These are phyloP conservation scores for Cryoendolithus antarcticus DNA, from an alignment of 2,329 filamentous ascomycete species.

Conservation along the genomic window DNA sequence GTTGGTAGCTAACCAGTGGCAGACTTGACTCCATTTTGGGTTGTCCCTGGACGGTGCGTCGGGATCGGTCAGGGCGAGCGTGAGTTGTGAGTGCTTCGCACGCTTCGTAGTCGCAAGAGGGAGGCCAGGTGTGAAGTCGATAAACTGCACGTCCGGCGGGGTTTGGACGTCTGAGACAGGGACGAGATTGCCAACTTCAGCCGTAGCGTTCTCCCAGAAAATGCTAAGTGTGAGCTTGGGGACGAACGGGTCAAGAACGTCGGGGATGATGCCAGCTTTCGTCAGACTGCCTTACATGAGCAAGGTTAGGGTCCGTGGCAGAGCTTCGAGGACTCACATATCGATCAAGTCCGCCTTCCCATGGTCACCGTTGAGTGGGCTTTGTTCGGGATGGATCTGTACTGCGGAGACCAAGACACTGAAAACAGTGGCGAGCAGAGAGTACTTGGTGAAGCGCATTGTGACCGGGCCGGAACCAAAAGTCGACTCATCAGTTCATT, in stretches of 20 bases:
- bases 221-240: constrained; percentile 41
- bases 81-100: constrained; percentile 24
- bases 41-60: constrained; percentile 43
- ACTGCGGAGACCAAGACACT: too few relatives aligned
- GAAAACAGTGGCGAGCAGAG: too few relatives aligned
- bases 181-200: constrained; percentile 44
- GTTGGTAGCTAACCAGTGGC: constrained; percentile 40
- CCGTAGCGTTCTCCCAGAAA: constrained; percentile 31
- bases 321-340: too few relatives aligned
- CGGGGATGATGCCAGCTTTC: constrained; percentile 22
- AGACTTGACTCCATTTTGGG: constrained; percentile 45
- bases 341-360: too few relatives aligned
- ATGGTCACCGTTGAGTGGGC: too few relatives aligned
- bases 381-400: too few relatives aligned
- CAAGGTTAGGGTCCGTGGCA: too few relatives aligned
- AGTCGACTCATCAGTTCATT: too few relatives aligned
- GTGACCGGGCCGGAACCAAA: too few relatives aligned
- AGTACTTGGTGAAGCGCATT: too few relatives aligned
- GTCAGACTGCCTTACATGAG: constrained; percentile 11
- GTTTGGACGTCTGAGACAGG: constrained; percentile 31
- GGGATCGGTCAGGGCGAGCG: constrained; percentile 43
- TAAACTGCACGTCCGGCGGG: constrained; percentile 27
- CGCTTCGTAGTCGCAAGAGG: not conserved
- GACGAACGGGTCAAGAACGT: constrained; percentile 46
- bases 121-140: constrained; percentile 8